Percentiles rank a stretch among this genome's conserved stretches.
These are phyloP conservation scores for Thermothelomyces thermophilus DNA, from an alignment of 2,329 filamentous ascomycete genomes.

Conservation along the genomic window DNA sequence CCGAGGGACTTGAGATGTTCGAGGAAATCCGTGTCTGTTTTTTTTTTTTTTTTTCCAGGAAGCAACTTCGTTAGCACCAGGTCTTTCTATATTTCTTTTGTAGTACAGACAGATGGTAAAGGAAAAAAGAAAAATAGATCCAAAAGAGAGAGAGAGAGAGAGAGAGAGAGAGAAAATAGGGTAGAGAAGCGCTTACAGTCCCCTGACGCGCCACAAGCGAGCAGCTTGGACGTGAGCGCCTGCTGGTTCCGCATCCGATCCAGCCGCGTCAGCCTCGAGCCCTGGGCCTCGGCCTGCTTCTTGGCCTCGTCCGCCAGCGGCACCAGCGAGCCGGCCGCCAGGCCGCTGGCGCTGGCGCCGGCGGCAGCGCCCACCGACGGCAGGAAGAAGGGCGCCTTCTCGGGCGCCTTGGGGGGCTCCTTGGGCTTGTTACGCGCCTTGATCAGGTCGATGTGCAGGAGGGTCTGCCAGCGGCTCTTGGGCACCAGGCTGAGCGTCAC, in stretches of 20 bases:
- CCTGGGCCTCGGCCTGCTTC: constrained; percentile 23
- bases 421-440: constrained; percentile 91
- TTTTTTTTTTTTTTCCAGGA: no score
- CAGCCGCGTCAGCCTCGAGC: constrained; percentile 63
- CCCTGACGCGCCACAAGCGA: constrained; percentile 44
- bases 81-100: no score
- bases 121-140: not conserved
- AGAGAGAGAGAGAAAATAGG: not conserved
- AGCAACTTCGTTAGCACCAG: no score
- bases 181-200: constrained; percentile 53
- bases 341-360: constrained; percentile 33
- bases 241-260: constrained; percentile 53
- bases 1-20: constrained; percentile 72
- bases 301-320: constrained; percentile 36
- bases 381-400: constrained; percentile 94
- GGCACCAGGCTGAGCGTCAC: constrained; percentile 86
- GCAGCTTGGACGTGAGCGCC: constrained; percentile 51
- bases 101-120: no score
- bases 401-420: constrained; percentile 82
- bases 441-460: constrained; percentile 87
- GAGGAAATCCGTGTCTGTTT: constrained; percentile 58
- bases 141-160: not conserved
- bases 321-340: constrained; percentile 28
- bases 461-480: constrained; percentile 86
- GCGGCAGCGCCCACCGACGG: constrained; percentile 52